Evolutionary conservation across 192 early-diverging fungal species (phyloP).

Genomic region (Backusella tarrabulga): DNA sequence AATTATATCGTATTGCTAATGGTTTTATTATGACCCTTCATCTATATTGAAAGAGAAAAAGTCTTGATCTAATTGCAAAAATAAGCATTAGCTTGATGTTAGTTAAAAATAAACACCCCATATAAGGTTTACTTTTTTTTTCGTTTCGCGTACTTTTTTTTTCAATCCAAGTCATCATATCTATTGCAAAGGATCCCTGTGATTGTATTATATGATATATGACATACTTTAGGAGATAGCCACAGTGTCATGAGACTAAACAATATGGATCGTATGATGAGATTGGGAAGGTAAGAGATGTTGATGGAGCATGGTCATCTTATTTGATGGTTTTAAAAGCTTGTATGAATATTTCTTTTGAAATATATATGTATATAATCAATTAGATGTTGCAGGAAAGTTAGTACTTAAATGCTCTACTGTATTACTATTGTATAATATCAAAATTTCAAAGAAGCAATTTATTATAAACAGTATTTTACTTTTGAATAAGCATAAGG

Average conservation of each 20-base stretch:
- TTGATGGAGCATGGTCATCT: background rate
- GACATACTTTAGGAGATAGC: too few relatives aligned
- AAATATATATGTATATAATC: background rate
- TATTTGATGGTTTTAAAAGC: background rate
- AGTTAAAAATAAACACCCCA: background rate
- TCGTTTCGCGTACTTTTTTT: background rate
- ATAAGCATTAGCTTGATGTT: background rate
- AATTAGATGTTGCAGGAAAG: background rate
- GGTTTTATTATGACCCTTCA: background rate
- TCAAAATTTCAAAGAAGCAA: background rate
- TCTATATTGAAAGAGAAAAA: background rate
- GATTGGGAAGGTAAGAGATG: background rate
- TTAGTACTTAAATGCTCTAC: background rate
- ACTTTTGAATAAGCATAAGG: constrained; percentile 6
- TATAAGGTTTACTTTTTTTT: background rate
- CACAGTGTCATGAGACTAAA: background rate
- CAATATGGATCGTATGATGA: background rate
- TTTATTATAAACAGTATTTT: constrained; percentile 5
- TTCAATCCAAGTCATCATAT: background rate
- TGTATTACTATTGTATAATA: background rate
- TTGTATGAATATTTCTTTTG: background rate
- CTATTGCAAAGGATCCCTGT: background rate
- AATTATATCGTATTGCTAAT: background rate
- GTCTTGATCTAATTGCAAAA: background rate
- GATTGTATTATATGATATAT: background rate